Base-by-base conservation (phyloP, 2,329 filamentous ascomycete species). In the Chrysoporthe deuterocubensis region DNA sequence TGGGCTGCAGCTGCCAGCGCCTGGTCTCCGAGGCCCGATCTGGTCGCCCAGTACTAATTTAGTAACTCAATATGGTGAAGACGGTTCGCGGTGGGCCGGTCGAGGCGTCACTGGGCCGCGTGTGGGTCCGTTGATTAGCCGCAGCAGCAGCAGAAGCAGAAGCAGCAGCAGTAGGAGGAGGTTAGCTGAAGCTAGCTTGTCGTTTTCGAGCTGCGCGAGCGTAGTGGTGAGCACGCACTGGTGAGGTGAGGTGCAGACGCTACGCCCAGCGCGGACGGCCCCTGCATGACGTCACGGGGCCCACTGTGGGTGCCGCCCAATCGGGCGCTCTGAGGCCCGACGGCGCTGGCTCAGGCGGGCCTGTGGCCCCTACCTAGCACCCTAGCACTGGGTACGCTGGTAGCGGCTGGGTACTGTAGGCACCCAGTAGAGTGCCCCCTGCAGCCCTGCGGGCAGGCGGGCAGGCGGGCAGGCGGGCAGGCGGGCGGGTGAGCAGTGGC, bases 261-360 rank as follows among this genome's bases (percentile, higher is more conserved):
- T 26, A 26, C 26, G 26, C 26, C 26, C 26, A 26, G 26, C 26
- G 26, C 1, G 16, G 26, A 54, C 26, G 32, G 50, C 50, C 50
- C 21, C 59, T 61, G 43, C 26, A 61, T 61, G 59, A 61, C 59
- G 59, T 61, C 59, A 61, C 42, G 59, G 18, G 42, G 18, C 18
- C 59, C 59, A 34, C 43, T 37, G 59, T 7, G 43, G 43, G 42
- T 44, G 21, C 54, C 13, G 32, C 8, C 54, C 54, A 57, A 57
- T 57, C 54, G 54, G 54, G 54, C 26, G 37, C 21, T 57, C 37
- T 37, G 26, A 26, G 32, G 54, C 21, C 9, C 26, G 26, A 37
- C 26, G n/a, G 50, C 21, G n/a, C 18, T 60, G 40, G 26, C 48
- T 4, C 26, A 37, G 42, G 57, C 44, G 34, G 57, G 40, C 16